Conservation (phyloP, 139 green algal species). For the Haematococcus lacustris region DNA sequence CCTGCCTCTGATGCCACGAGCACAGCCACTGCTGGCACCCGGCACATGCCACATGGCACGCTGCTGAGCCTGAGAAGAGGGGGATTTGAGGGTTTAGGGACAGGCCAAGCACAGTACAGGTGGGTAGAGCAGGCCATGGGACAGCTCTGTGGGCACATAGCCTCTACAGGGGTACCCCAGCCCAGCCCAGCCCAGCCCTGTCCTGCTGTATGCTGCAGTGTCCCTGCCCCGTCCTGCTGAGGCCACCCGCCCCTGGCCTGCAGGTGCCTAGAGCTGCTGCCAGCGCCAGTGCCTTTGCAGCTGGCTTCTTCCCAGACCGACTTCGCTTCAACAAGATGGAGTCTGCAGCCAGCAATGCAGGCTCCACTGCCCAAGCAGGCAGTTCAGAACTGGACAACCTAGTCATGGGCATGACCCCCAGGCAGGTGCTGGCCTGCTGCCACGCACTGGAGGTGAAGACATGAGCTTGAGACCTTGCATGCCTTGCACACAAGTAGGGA, state of each 20-base stretch:
- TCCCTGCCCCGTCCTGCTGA: neutral
- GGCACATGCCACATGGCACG: no score
- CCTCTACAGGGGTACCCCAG: neutral
- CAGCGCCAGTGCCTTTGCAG: constrained; percentile 34
- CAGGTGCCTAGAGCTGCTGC: constrained; percentile 38
- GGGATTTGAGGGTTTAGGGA: no score
- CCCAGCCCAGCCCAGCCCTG: neutral
- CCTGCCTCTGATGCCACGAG: neutral
- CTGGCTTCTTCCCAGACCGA: constrained; percentile 28
- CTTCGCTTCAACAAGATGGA: neutral
- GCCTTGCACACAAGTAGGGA: no score
- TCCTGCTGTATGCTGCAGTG: neutral
- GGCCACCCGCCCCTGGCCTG: neutral
- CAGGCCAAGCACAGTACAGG: neutral
- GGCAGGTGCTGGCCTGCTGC: no score
- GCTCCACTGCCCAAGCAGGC: no score
- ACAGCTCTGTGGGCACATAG: neutral
- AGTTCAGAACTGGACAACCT: no score
- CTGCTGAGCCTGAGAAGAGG: neutral
- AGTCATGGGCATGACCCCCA: no score
- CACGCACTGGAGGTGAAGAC: no score
- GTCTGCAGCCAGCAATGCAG: no score
- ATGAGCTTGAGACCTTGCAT: no score
- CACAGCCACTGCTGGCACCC: neutral
- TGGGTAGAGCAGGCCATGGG: neutral